Evolutionary conservation across 352 stramenopile species (phyloP).

Genomic region (Pythium vanterpoolii): DNA sequence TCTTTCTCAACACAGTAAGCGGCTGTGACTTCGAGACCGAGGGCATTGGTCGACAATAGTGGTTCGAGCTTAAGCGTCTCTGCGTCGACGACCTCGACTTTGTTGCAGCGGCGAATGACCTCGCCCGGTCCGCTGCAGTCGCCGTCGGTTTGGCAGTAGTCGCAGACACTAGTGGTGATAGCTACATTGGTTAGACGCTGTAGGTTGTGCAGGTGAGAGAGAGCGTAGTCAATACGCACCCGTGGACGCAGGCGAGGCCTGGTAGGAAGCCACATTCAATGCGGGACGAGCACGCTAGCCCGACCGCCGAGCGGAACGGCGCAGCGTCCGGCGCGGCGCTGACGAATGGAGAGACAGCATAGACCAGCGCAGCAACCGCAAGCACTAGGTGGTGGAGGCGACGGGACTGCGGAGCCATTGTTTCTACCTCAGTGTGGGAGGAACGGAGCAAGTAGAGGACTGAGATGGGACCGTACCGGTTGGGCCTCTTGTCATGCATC

Average conservation of each 20-base stretch:
- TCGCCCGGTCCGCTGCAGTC: constrained; percentile 57
- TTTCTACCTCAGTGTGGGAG: neutral
- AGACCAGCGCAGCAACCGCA: neutral
- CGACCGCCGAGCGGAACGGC: constrained; percentile 36
- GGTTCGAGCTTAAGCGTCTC: constrained; percentile 36
- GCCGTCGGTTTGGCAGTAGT: constrained; percentile 54
- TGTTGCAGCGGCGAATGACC: constrained; percentile 56
- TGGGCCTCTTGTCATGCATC: neutral
- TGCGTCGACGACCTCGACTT: constrained; percentile 30
- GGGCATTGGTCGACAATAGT: constrained; percentile 30
- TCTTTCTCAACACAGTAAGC: constrained; percentile 82
- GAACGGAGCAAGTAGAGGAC: neutral
- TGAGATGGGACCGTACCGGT: neutral
- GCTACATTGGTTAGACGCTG: neutral
- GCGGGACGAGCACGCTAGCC: constrained; percentile 40
- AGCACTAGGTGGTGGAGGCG: neutral
- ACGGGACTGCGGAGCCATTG: neutral
- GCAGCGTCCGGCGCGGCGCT: neutral
- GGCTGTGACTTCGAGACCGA: constrained; percentile 30
- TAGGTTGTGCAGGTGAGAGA: neutral
- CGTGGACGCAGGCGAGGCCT: constrained; percentile 59
- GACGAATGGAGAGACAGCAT: neutral
- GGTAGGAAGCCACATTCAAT: constrained; percentile 76
- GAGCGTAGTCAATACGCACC: constrained; percentile 26
- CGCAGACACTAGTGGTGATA: constrained; percentile 63